These are phyloP conservation scores for Coemansia sp. DNA, from an alignment of 192 early-diverging fungal species.

Conservation along the genomic window DNA sequence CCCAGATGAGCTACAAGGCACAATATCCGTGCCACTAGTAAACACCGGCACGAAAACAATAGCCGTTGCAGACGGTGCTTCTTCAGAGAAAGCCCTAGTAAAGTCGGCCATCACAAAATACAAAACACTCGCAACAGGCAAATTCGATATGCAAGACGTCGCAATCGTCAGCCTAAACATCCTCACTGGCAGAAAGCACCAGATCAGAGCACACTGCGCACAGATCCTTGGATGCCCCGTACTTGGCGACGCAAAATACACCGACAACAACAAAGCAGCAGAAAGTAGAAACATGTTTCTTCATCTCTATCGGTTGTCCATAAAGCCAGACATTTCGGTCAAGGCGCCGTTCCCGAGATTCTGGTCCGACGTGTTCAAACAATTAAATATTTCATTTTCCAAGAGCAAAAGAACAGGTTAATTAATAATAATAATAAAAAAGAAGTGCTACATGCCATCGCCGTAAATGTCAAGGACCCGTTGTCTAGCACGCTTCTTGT, in stretches of 20 bases:
- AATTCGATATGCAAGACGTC: neutral
- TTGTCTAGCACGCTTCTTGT: slow-evolving; percentile 17
- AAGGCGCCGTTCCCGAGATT: slow-evolving; percentile 36
- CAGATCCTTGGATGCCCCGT: slow-evolving; percentile 35
- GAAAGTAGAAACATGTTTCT: slow-evolving; percentile 14
- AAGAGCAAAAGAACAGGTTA: neutral
- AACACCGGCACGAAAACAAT: slow-evolving; percentile 3
- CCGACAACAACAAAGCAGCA: neutral
- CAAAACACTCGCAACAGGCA: slow-evolving; percentile 17
- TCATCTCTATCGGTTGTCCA: slow-evolving; percentile 20
- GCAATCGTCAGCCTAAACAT: slow-evolving; percentile 23
- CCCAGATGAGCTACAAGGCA: slow-evolving; percentile 6
- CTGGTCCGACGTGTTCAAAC: slow-evolving; percentile 26
- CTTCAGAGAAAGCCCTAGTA: neutral
- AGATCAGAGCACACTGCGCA: slow-evolving; percentile 44
- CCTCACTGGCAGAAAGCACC: slow-evolving; percentile 44
- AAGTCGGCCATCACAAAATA: slow-evolving; percentile 24
- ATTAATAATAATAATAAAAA: neutral
- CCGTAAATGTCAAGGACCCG: slow-evolving; percentile 15
- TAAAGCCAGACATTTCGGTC: slow-evolving; percentile 24
- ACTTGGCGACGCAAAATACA: slow-evolving; percentile 34
- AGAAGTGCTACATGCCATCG: slow-evolving; percentile 6
- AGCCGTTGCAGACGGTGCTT: neutral
- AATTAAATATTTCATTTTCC: slow-evolving; percentile 13
- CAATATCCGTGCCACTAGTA: slow-evolving; percentile 10